Conservation (phyloP, 2,329 filamentous ascomycete genomes). For the Leptodontidium sp. region DNA sequence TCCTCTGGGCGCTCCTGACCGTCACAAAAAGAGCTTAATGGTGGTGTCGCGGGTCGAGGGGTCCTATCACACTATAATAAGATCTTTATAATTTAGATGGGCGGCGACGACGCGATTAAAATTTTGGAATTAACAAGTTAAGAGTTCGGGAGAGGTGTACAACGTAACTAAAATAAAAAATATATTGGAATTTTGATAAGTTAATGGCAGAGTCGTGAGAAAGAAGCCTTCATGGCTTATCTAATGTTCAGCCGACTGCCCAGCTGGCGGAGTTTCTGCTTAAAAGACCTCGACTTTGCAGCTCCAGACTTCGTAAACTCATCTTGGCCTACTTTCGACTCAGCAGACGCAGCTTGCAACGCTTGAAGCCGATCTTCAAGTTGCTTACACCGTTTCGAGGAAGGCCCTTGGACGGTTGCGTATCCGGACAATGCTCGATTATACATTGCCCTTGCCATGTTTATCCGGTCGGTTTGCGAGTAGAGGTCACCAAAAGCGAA, state of each 20-base stretch:
- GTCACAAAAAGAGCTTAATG: too few species aligned
- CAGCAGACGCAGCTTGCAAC: conserved; percentile 10
- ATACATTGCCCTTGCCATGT: conserved; percentile 43
- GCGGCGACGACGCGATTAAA: too few species aligned
- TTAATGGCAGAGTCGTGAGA: conserved; percentile 27
- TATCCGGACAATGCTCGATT: conserved; percentile 29
- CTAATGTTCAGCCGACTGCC: conserved; percentile 30
- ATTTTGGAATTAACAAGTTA: too few species aligned
- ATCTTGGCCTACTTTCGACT: conserved; percentile 27
- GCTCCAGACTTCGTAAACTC: conserved; percentile 29
- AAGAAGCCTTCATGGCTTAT: conserved; percentile 34
- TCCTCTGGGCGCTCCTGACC: too few species aligned
- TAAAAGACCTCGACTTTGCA: conserved; percentile 26
- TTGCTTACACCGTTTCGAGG: too few species aligned
- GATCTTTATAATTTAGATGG: too few species aligned
- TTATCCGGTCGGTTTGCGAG: conserved; percentile 39
- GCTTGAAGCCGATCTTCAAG: too few species aligned
- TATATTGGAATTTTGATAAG: neutral
- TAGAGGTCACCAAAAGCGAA: conserved; percentile 42
- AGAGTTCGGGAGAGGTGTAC: too few species aligned
- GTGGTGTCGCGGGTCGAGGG: too few species aligned
- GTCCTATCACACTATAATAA: too few species aligned
- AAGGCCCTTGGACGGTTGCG: too few species aligned
- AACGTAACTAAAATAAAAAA: too few species aligned
- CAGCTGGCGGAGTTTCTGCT: conserved; percentile 27